Evolutionary conservation across 805 yeast species (phyloP).

Genomic region (Kregervanrija fluxuum): DNA sequence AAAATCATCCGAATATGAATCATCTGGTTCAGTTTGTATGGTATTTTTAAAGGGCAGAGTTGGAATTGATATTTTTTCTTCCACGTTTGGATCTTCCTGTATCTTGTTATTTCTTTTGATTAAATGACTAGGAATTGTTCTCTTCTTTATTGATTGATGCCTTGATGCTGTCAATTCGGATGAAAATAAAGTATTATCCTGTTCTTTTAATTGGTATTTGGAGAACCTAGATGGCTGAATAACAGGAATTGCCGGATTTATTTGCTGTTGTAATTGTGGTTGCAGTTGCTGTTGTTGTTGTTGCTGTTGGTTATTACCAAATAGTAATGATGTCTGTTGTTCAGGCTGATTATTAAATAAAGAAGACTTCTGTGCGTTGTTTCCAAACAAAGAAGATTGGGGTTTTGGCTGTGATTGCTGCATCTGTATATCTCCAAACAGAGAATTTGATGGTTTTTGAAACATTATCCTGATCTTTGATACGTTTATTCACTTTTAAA

Average conservation of each 20-base stretch:
- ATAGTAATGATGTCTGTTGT: background rate
- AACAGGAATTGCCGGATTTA: background rate
- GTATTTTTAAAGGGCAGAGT: conserved; percentile 19
- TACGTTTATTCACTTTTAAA: too few relatives aligned
- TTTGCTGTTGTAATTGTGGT: conserved; percentile 3
- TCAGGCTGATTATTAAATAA: background rate
- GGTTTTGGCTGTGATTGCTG: too few relatives aligned
- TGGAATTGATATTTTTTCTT: conserved; percentile 16
- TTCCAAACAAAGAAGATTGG: too few relatives aligned
- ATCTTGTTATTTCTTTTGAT: conserved; percentile 34
- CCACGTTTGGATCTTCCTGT: conserved; percentile 24
- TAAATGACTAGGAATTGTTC: conserved; percentile 40
- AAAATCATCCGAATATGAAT: conserved; percentile 13
- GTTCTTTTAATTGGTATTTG: conserved; percentile 12
- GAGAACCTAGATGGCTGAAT: conserved; percentile 13
- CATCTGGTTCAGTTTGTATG: conserved; percentile 15
- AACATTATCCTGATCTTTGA: background rate
- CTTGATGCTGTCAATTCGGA: conserved; percentile 5
- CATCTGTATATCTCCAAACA: too few relatives aligned
- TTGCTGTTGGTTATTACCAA: background rate
- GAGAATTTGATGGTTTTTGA: background rate
- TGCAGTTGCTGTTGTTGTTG: conserved; percentile 8
- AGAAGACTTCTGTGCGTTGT: too few relatives aligned
- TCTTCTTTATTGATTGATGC: conserved; percentile 34
- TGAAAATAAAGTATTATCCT: background rate